phyloP scores from a whole-genome alignment of 2,329 filamentous ascomycete species.

The Talaromyces verruculosus region DNA sequence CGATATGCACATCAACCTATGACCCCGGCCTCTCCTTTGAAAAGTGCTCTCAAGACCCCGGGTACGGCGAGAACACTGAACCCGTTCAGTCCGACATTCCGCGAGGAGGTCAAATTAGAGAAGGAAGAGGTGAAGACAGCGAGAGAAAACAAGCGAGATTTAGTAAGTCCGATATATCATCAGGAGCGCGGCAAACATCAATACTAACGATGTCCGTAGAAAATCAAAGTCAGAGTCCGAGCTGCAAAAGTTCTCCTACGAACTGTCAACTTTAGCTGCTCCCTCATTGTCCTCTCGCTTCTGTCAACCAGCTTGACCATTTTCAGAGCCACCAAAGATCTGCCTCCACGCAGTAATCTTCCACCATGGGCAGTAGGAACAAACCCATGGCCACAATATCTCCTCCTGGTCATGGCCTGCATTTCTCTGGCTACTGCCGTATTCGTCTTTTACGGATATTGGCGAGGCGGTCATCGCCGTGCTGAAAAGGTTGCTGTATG shows the following conservation, averaged over 20 bases:
- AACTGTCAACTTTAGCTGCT: conserved; percentile 94
- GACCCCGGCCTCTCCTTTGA: conserved; percentile 75
- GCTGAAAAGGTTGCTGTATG: conserved; percentile 94
- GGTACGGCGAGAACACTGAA: conserved; percentile 77
- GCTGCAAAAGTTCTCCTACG: conserved; percentile 95
- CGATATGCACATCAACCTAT: conserved; percentile 54
- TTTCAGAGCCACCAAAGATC: conserved; percentile 79
- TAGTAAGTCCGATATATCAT: conserved; percentile 62
- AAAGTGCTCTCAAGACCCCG: conserved; percentile 85
- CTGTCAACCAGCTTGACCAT: conserved; percentile 83
- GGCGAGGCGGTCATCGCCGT: conserved; percentile 78
- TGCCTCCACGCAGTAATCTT: conserved; percentile 75
- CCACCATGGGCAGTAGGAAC: conserved; percentile 81
- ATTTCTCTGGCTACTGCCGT: conserved; percentile 79
- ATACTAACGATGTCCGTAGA: conserved; percentile 53
- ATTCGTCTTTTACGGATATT: conserved; percentile 80
- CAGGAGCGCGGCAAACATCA: not conserved
- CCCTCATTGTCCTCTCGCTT: conserved; percentile 89
- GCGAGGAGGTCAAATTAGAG: conserved; percentile 82
- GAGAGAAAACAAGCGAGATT: conserved; percentile 79
- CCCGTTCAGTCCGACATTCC: conserved; percentile 86
- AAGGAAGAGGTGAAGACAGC: conserved; percentile 79
- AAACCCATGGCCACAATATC: conserved; percentile 83
- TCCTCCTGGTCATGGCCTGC: conserved; percentile 74
- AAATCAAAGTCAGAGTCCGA: conserved; percentile 86